Percentiles rank a stretch among this genome's conserved stretches.
These are phyloP conservation scores for Coprinopsis strossmayeri DNA, from an alignment of 768 basidiomycete genomes.

Conservation along the genomic window DNA sequence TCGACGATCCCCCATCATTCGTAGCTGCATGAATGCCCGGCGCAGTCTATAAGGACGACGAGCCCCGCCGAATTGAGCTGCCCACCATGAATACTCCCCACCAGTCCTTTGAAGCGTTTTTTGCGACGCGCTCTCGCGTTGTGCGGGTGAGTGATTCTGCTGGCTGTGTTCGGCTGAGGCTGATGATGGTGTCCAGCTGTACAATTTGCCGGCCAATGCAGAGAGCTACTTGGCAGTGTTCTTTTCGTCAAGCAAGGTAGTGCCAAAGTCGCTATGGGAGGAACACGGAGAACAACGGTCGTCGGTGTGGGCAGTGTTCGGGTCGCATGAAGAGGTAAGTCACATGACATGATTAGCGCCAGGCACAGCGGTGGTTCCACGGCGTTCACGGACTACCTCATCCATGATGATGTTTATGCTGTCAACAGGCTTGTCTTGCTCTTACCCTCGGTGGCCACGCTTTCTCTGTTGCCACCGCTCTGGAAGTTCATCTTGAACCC, in stretches of 20 bases:
- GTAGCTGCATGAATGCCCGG: conserved; percentile 4
- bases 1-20: conserved; percentile 26
- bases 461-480: conserved; percentile 38
- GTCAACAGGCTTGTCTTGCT: conserved; percentile 43
- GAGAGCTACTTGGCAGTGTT: conserved; percentile 32
- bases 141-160: conserved; percentile 35
- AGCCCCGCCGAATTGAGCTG: not conserved
- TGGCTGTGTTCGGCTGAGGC: not conserved
- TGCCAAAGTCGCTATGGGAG: too few species aligned
- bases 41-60: conserved; percentile 4
- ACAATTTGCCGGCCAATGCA: conserved; percentile 31
- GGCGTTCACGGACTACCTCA: not conserved
- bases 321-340: conserved; percentile 52
- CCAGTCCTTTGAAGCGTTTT: conserved; percentile 30
- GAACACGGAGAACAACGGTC: conserved; percentile 22
- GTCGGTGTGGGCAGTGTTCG: conserved; percentile 58
- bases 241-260: conserved; percentile 19
- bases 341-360: not conserved
- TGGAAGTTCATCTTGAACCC: conserved; percentile 59
- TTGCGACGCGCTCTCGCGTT: conserved; percentile 46
- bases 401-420: not conserved
- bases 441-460: conserved; percentile 41
- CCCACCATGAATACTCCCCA: not conserved
- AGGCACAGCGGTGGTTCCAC: not conserved
- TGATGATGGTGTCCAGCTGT: conserved; percentile 22